Conservation (phyloP, 1,139 yeast genomes). For the Debaryomyces fabryi region DNA sequence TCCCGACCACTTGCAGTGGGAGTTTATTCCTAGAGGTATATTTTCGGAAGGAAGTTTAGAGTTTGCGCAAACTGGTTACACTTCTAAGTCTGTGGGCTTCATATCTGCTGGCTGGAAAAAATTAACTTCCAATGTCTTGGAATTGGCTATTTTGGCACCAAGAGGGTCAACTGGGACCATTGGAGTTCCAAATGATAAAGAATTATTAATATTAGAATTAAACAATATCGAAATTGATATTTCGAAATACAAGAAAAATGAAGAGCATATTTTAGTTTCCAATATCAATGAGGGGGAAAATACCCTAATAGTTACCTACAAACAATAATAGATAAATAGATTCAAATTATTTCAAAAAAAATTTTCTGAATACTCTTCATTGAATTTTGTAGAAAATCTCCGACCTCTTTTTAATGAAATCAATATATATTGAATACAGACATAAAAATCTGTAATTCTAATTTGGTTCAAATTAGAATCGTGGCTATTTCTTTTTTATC, state of each 20-base stretch:
- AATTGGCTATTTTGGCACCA: neutral
- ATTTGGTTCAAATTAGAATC: neutral
- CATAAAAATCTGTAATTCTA: neutral
- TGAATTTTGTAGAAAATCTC: too few species aligned
- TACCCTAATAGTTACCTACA: neutral
- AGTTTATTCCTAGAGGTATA: neutral
- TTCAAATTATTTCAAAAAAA: too few species aligned
- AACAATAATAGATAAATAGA: too few species aligned
- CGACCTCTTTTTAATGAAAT: too few species aligned
- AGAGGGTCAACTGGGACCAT: neutral
- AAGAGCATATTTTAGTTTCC: neutral
- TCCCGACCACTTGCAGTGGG: neutral
- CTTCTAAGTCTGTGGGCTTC: neutral
- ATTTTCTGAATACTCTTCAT: too few species aligned
- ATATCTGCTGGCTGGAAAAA: neutral
- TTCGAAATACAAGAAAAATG: neutral
- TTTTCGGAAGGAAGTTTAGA: neutral
- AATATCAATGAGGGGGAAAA: neutral
- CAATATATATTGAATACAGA: too few species aligned
- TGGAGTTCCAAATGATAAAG: neutral
- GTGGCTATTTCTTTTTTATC: too few species aligned
- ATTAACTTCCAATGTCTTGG: neutral
- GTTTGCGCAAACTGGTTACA: neutral
- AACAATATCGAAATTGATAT: neutral
- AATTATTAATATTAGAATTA: neutral